Conservation (phyloP, 148 eudicot species). For the Mesembryanthemum crystallinum region DNA sequence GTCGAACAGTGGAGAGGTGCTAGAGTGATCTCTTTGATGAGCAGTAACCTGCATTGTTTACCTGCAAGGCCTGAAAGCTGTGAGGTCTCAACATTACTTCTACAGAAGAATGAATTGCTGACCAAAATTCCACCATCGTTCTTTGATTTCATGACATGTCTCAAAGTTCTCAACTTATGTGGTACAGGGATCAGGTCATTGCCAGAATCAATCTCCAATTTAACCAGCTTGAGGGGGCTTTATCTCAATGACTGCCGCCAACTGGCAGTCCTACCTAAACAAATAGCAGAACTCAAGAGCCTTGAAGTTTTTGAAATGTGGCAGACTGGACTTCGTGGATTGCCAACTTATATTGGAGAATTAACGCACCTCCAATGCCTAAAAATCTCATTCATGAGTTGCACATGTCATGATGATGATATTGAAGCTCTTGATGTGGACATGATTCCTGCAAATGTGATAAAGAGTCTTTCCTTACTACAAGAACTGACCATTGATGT, state of each 20-base stretch:
- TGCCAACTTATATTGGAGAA: conserved; percentile 22
- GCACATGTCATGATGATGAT: conserved; percentile 6
- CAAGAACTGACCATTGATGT: conserved; percentile 23
- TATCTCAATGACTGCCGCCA: conserved; percentile 23
- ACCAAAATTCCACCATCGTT: conserved; percentile 18
- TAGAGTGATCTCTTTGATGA: conserved; percentile 22
- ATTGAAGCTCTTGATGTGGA: conserved; percentile 13
- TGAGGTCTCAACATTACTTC: conserved; percentile 23
- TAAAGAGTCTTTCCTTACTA: conserved; percentile 14
- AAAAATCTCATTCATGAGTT: conserved; percentile 14
- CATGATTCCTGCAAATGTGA: conserved; percentile 6
- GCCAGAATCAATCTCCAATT: conserved; percentile 16
- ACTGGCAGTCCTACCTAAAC: conserved; percentile 15
- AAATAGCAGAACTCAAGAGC: conserved; percentile 15
- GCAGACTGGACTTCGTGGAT: conserved; percentile 20
- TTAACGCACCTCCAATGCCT: conserved; percentile 21
- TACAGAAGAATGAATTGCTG: conserved; percentile 23
- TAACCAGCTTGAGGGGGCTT: conserved; percentile 25
- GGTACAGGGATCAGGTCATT: conserved; percentile 24
- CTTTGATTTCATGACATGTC: conserved; percentile 21
- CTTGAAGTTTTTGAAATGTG: conserved; percentile 30
- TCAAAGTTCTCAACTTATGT: conserved; percentile 27
- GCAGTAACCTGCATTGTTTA: conserved; percentile 8
- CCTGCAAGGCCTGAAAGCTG: conserved; percentile 26
- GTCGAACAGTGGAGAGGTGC: conserved; percentile 24